phyloP scores from a whole-genome alignment of 108 stramenopile species.

The Phaeodactylum tricornutum region DNA sequence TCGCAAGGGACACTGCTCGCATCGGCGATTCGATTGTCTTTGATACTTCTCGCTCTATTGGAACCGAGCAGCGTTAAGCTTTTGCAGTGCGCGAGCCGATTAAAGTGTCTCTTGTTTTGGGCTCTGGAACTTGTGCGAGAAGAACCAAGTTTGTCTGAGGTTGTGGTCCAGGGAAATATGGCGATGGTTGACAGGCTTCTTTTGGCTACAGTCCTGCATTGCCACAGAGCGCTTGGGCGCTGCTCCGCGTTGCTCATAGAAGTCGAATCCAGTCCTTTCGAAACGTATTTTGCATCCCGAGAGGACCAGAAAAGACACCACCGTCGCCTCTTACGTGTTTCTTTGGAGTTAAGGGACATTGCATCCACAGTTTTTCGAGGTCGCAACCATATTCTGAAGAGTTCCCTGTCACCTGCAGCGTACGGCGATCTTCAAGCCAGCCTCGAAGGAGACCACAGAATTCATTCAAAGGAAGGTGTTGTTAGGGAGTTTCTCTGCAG shows the following conservation, averaged over 20 bases:
- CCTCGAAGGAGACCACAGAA: slow-evolving; percentile 23
- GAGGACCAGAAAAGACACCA: slow-evolving; percentile 37
- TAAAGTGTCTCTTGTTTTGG: slow-evolving; percentile 71
- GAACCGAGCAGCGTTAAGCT: slow-evolving; percentile 72
- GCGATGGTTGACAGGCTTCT: slow-evolving; percentile 55
- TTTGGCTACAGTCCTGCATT: slow-evolving; percentile 57
- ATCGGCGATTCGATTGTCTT: slow-evolving; percentile 60
- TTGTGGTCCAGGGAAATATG: slow-evolving; percentile 41
- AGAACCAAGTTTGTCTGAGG: background rate
- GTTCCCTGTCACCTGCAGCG: slow-evolving; percentile 41
- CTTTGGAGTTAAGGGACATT: slow-evolving; percentile 55
- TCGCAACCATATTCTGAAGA: slow-evolving; percentile 43
- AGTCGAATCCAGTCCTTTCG: slow-evolving; percentile 40
- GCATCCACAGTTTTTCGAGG: slow-evolving; percentile 45
- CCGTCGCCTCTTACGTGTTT: slow-evolving; percentile 40
- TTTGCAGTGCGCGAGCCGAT: slow-evolving; percentile 64
- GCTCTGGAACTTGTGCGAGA: slow-evolving; percentile 64
- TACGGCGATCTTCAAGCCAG: slow-evolving; percentile 35
- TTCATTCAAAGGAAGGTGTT: slow-evolving; percentile 28
- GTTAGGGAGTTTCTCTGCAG: slow-evolving; percentile 40
- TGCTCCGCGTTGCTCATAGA: slow-evolving; percentile 52
- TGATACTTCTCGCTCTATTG: slow-evolving; percentile 49
- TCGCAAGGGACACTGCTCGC: slow-evolving; percentile 67
- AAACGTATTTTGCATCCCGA: slow-evolving; percentile 38
- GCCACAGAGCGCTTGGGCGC: slow-evolving; percentile 58